phyloP scores from a whole-genome alignment of 192 early-diverging fungal genomes.

The Rhizoclosmatium globosum region DNA sequence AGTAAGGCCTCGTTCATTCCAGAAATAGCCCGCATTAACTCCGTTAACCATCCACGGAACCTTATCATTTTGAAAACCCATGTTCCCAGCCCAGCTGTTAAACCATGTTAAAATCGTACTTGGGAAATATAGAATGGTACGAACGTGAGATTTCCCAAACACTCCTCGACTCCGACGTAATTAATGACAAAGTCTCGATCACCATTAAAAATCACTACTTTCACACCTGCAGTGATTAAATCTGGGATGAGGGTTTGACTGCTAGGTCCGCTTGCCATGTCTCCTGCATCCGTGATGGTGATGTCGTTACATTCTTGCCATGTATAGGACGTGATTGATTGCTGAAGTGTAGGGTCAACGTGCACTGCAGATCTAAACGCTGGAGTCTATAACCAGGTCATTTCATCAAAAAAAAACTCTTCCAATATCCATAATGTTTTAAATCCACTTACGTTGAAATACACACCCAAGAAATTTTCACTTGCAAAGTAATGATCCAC shows the following conservation, averaged over 20 bases:
- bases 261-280: neutral
- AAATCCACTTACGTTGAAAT: neutral
- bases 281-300: neutral
- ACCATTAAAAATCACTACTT: slow-evolving; percentile 26
- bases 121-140: too few species aligned
- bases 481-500: neutral
- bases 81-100: slow-evolving; percentile 43
- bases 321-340: neutral
- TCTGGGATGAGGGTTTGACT: neutral
- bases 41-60: slow-evolving; percentile 23
- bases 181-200: slow-evolving; percentile 29
- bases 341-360: neutral
- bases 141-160: slow-evolving; percentile 63
- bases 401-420: neutral
- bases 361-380: slow-evolving; percentile 27
- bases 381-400: neutral
- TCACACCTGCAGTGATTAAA: slow-evolving; percentile 7
- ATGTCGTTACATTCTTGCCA: neutral
- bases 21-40: slow-evolving; percentile 52
- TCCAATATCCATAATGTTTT: neutral
- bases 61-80: slow-evolving; percentile 46
- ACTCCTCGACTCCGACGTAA: slow-evolving; percentile 43
- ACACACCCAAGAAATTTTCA: neutral
- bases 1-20: slow-evolving; percentile 56
- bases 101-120: too few species aligned